Evolutionary conservation across 345 rosid species (phyloP), one percentile per base, ranked within the genome.

Genomic region (Pugionium cornutum): DNA sequence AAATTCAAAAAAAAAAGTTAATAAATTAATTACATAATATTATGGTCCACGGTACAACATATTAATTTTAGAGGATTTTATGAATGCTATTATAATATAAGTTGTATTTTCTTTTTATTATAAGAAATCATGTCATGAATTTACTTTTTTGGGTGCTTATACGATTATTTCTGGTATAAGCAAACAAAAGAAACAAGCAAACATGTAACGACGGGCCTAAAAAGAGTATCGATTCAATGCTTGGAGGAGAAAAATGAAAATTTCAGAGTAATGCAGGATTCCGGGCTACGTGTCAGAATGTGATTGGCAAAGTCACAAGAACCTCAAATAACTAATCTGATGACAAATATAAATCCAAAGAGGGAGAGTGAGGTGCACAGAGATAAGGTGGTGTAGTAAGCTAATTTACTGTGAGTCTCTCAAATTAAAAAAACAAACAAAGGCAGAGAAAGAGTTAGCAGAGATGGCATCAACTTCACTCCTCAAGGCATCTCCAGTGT

Each of bases 381-480:
- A 73, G 77, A 73, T 73, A 73, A 73, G 77, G 74, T 64, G 74
- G 62, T 52, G 68, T 67, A 56, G 42, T 72, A 65, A 65, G 70
- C 42, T 43, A 4, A 6, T 68, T 55, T 28, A 71, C 69, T 67
- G 53, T 52, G 58, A 32, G 67, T 64, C 63, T 62, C 75, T 68
- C 69, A 64, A 54, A 53, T 1, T 27, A 66, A 58, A 66, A 52
- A 65, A 72, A 73, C 62, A 46, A 62, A 46, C 51, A 44, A 55
- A 59, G 56, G 52, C 18, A 53, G 43, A 35, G 39, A 43, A 43
- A 61, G 48, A 59, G 58, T 4, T 27, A 4, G 5, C 60, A 34
- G 74, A 44, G 72, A 94, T 94, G 99, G 97, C 99, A 62, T 79
- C 98, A 31, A 83, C 96, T 32, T 85, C 97, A 7, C 83, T 88